Evolutionary conservation across 129 eudicot genomes (phyloP), one percentile per base, ranked within the genome.

Genomic region (Helianthus tuberosus): DNA sequence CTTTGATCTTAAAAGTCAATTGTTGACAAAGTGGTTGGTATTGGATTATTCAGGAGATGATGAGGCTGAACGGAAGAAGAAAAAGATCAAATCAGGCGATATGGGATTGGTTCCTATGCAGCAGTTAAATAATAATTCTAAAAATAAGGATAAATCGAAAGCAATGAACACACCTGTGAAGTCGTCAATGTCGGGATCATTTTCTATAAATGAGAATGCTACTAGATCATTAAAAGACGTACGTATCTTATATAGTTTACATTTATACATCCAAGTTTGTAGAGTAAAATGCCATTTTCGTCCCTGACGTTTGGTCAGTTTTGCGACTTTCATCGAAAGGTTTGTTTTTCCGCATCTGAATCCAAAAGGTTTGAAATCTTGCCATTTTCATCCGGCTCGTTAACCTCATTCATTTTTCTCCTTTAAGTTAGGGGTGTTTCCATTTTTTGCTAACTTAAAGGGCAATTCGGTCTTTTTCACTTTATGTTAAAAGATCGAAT

Each of bases 51-150:
- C 50, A 80, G 82, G 77, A 88, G 98, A 90, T 86, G 96, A 90
- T 16, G 98, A 84, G 68, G 88, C 88, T 75, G 93, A 88, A 53
- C 68, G 91, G 75, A 90, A 94, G 84, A 94, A 86, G 90, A 93
- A 89, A 77, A 79, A 79, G 15, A 89, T 85, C 53, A 94, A 94
- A 80, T 29, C 84, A 20, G 83, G 68, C n/a, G 89, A 83, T 60
- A 80, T 52, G 64, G 88, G 81, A 12, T 41, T 32, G 63, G 74
- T 82, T n/a, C 77, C 75, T 53, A 63, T 68, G 61, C 68, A 75
- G 17, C 85, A 73, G 20, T 73, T 75, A 60, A 86, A 66, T 61
- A 73, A 73, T 68, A 82, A 78, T 62, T 62, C 74, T 5, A 87
- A 85, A 73, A 81, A 53, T 66, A 75, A 78, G 47, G 96, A 86